These are phyloP conservation scores for Lactarius indigo DNA, from an alignment of 768 basidiomycete species.

Conservation along the genomic window DNA sequence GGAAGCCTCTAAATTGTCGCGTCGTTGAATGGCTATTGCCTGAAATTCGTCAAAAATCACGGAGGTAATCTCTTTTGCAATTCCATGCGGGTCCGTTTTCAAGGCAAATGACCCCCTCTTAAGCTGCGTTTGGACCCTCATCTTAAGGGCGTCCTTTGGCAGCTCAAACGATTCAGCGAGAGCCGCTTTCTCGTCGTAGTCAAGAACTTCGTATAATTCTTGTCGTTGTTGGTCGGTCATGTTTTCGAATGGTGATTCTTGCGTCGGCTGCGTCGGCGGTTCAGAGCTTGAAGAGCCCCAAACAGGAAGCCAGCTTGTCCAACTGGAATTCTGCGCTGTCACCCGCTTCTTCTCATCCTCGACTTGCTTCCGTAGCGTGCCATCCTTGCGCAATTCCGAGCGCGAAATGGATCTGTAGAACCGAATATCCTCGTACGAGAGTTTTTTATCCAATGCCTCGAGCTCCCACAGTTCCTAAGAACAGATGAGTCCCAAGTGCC, in stretches of 20 bases:
- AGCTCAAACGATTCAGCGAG: conserved; percentile 65
- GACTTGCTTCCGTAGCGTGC: conserved; percentile 57
- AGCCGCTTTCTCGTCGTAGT: conserved; percentile 86
- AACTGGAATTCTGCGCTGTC: conserved; percentile 45
- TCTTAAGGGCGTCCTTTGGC: conserved; percentile 76
- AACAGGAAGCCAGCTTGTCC: conserved; percentile 62
- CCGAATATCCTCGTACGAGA: conserved; percentile 91
- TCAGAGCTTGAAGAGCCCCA: conserved; percentile 59
- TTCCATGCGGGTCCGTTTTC: conserved; percentile 65
- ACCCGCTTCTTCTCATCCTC: conserved; percentile 63
- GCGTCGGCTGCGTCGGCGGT: conserved; percentile 33
- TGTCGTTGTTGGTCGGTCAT: conserved; percentile 91
- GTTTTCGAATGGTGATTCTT: conserved; percentile 57
- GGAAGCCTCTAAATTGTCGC: conserved; percentile 81
- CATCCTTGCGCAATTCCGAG: conserved; percentile 82
- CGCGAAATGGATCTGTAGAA: conserved; percentile 96
- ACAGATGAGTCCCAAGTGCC: conserved; percentile 13
- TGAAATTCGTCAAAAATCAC: conserved; percentile 84
- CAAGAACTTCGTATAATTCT: conserved; percentile 84
- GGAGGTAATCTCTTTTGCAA: conserved; percentile 70
- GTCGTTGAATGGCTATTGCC: conserved; percentile 79
- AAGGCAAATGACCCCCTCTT: conserved; percentile 86
- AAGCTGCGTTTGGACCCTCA: conserved; percentile 70
- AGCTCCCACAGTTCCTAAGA: conserved; percentile 51
- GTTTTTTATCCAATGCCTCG: conserved; percentile 69